Evolutionary conservation across 208 protist genomes (phyloP).

Genomic region (Leishmania martiniquensis): DNA sequence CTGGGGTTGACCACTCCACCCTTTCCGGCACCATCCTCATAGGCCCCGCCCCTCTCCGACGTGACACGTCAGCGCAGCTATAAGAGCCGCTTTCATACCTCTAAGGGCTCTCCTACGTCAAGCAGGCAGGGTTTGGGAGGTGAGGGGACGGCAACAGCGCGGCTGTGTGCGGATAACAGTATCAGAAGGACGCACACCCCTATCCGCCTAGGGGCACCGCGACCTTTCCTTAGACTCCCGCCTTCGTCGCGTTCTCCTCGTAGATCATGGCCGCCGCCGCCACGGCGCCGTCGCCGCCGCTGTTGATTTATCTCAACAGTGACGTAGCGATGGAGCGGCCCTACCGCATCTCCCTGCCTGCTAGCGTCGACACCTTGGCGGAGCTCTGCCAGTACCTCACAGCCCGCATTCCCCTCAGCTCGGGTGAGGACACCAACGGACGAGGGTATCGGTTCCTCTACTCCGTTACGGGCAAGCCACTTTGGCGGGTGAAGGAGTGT

Average conservation of each 20-base stretch:
- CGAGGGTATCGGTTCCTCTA: conserved; percentile 80
- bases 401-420: conserved; percentile 35
- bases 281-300: neutral
- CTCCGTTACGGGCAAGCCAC: conserved; percentile 55
- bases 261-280: neutral
- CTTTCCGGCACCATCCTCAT: neutral
- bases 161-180: neutral
- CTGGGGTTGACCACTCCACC: neutral
- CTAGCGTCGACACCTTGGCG: conserved; percentile 62
- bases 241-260: neutral
- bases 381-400: conserved; percentile 64
- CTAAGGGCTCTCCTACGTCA: neutral
- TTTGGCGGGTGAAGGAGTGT: conserved; percentile 80
- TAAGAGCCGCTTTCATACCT: neutral
- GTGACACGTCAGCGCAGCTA: neutral
- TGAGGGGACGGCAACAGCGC: neutral
- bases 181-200: neutral
- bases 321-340: conserved; percentile 57
- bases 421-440: conserved; percentile 23
- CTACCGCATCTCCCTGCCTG: conserved; percentile 38
- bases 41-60: neutral
- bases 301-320: conserved; percentile 67
- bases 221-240: neutral
- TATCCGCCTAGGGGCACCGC: neutral
- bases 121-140: neutral